These are phyloP conservation scores for Diutina sp. DNA, from an alignment of 1,139 yeast species.

Conservation along the genomic window DNA sequence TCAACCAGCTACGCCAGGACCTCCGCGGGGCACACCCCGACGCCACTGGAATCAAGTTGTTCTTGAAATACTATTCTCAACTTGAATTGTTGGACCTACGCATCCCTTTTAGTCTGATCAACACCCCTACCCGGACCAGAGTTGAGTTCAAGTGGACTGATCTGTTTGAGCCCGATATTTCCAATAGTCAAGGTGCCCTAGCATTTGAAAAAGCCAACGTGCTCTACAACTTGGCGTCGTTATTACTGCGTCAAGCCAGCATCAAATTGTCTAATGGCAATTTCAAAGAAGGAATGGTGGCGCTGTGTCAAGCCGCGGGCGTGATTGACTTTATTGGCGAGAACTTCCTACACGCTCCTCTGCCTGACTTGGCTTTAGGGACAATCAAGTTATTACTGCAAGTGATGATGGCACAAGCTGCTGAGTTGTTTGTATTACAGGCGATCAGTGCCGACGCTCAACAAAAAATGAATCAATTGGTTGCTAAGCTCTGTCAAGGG, in stretches of 20 bases:
- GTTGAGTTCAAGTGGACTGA: slow-evolving; percentile 74
- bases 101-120: slow-evolving; percentile 48
- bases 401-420: slow-evolving; percentile 77
- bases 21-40: slow-evolving; percentile 46
- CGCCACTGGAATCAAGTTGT: slow-evolving; percentile 33
- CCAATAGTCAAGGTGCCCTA: slow-evolving; percentile 37
- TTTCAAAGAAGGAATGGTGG: slow-evolving; percentile 43
- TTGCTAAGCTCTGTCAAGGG: slow-evolving; percentile 59
- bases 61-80: slow-evolving; percentile 69
- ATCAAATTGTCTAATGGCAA: slow-evolving; percentile 36
- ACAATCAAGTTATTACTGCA: slow-evolving; percentile 53
- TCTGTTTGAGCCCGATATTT: slow-evolving; percentile 35
- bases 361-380: slow-evolving; percentile 60
- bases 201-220: slow-evolving; percentile 88
- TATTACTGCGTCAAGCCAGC: slow-evolving; percentile 36
- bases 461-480: slow-evolving; percentile 48
- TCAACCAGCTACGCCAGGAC: slow-evolving; percentile 53
- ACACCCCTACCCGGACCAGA: slow-evolving; percentile 27
- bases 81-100: slow-evolving; percentile 70
- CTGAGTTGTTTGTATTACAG: slow-evolving; percentile 65
- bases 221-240: slow-evolving; percentile 47
- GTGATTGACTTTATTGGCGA: slow-evolving; percentile 60
- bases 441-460: slow-evolving; percentile 37
- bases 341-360: slow-evolving; percentile 84
- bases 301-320: slow-evolving; percentile 72